Conservation (phyloP, 1,284 basidiomycete species). For the Boletus semigastroideus region DNA sequence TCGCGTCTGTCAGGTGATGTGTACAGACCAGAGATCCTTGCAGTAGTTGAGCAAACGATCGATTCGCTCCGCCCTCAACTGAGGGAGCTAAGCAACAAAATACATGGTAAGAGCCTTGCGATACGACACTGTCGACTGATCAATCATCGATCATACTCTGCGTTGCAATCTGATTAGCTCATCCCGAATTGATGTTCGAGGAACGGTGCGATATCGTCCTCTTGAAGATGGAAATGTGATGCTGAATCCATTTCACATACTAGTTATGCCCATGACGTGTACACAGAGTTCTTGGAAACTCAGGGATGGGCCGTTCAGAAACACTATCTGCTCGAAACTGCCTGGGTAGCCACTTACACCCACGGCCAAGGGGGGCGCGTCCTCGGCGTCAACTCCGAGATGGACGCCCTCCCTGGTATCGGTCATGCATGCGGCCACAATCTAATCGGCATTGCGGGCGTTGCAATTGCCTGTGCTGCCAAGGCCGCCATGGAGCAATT, state of each 20-base stretch:
- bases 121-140: slow-evolving; percentile 2
- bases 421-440: slow-evolving; percentile 83
- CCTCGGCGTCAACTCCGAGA: slow-evolving; percentile 77
- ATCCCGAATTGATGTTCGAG: slow-evolving; percentile 59
- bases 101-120: slow-evolving; percentile 49
- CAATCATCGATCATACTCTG: neutral
- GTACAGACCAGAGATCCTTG: slow-evolving; percentile 42
- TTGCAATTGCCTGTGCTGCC: slow-evolving; percentile 65
- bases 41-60: slow-evolving; percentile 58
- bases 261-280: slow-evolving; percentile 54
- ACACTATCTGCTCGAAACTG: slow-evolving; percentile 63
- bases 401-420: slow-evolving; percentile 63
- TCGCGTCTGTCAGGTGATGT: slow-evolving; percentile 23
- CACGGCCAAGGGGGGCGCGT: slow-evolving; percentile 55
- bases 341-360: slow-evolving; percentile 67
- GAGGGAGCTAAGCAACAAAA: slow-evolving; percentile 64
- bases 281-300: slow-evolving; percentile 56
- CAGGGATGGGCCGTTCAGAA: slow-evolving; percentile 61
- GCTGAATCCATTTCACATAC: slow-evolving; percentile 4
- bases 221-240: neutral
- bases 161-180: slow-evolving; percentile 37
- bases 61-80: slow-evolving; percentile 54
- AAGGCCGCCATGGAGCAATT: slow-evolving; percentile 58
- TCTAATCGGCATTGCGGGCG: slow-evolving; percentile 72
- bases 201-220: slow-evolving; percentile 45